Evolutionary conservation across 148 eudicot species (phyloP).

Genomic region (Vaccinium vitisidaea): DNA sequence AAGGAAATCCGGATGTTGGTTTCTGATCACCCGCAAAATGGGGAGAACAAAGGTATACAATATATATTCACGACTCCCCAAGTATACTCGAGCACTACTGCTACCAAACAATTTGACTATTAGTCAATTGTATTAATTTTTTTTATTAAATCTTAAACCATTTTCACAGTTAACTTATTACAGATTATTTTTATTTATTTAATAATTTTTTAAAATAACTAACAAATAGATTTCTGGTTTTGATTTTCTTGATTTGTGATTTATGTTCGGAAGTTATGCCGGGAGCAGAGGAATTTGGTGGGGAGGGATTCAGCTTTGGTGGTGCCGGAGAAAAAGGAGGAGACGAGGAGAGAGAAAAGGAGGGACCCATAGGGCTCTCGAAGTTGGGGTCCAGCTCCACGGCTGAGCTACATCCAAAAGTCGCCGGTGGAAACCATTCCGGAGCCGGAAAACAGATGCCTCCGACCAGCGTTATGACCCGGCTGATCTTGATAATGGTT

Average conservation of each 20-base stretch:
- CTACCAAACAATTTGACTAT: not conserved
- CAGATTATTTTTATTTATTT: not conserved
- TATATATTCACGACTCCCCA: not conserved
- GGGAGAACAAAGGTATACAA: constrained; percentile 71
- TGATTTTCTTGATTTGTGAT: not conserved
- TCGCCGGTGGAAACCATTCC: constrained; percentile 23
- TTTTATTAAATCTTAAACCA: not conserved
- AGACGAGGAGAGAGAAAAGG: constrained; percentile 49
- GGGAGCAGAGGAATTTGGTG: constrained; percentile 48
- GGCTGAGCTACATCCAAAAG: constrained; percentile 52
- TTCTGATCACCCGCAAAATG: constrained; percentile 71
- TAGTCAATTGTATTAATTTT: not conserved
- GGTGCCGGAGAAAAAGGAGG: constrained; percentile 42
- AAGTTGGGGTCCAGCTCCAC: constrained; percentile 68
- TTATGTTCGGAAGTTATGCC: constrained; percentile 22
- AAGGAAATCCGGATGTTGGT: constrained; percentile 95
- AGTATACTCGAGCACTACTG: not conserved
- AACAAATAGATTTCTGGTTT: not conserved
- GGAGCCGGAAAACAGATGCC: constrained; percentile 67
- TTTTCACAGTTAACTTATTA: not conserved
- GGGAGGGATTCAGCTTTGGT: constrained; percentile 63
- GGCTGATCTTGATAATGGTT: constrained; percentile 72
- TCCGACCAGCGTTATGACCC: constrained; percentile 89
- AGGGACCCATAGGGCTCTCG: constrained; percentile 42
- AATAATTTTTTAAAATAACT: too few species aligned